A percentile compares a stretch with the other conserved stretches of the same genome.
Conservation (phyloP, 371 early-diverging fungal species). For the Syncephalastrum monosporum region DNA sequence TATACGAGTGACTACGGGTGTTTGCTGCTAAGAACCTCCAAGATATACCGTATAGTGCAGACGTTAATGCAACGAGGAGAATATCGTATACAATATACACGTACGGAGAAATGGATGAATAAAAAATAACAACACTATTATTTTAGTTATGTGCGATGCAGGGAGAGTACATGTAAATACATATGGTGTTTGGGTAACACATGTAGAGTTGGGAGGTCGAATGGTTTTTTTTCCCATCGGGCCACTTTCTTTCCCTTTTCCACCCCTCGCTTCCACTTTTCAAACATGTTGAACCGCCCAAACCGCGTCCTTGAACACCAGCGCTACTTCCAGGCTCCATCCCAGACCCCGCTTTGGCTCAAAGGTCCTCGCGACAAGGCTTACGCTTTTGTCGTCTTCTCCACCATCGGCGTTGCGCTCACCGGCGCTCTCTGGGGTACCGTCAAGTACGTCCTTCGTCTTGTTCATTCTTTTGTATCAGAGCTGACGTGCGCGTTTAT, state of each 20-base stretch:
- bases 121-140: no score
- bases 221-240: slow-evolving; percentile 12
- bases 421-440: slow-evolving; percentile 28
- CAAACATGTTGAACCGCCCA: slow-evolving; percentile 32
- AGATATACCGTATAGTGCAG: no score
- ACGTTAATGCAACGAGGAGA: no score
- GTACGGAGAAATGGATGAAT: no score
- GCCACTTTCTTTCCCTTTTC: slow-evolving; percentile 16
- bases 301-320: slow-evolving; percentile 38
- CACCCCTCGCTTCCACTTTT: slow-evolving; percentile 4
- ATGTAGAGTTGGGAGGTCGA: no score
- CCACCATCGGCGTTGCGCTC: slow-evolving; percentile 33
- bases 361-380: slow-evolving; percentile 35
- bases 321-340: slow-evolving; percentile 36
- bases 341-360: slow-evolving; percentile 28
- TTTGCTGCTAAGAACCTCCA: no score
- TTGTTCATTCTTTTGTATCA: background rate
- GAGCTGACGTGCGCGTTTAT: no score
- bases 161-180: no score
- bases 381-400: slow-evolving; percentile 24
- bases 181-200: no score
- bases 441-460: slow-evolving; percentile 21
- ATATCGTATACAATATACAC: no score
- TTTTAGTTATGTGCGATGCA: no score
- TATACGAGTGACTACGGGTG: no score